phyloP scores from a whole-genome alignment of 805 yeast species.

The Starmerella bombi region DNA sequence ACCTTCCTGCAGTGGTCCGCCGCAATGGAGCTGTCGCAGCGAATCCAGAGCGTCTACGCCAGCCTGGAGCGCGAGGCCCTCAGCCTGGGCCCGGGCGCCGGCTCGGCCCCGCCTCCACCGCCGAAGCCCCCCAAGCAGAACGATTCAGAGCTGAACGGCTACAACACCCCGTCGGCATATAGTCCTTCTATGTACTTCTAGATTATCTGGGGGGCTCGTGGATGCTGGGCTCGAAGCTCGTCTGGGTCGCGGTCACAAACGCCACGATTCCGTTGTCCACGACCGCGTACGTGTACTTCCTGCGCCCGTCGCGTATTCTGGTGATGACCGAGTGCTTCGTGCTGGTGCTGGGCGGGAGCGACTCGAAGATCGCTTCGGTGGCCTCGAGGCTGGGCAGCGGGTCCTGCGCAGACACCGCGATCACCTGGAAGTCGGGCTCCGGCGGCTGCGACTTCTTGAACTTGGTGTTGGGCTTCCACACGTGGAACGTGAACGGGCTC shows the following conservation, averaged over 20 bases:
- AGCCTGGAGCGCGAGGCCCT: constrained; percentile 33
- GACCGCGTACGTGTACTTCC: constrained; percentile 49
- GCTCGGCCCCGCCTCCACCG: constrained; percentile 16
- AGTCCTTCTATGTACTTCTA: constrained; percentile 17
- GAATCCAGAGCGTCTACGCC: constrained; percentile 53
- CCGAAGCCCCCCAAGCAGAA: constrained; percentile 20
- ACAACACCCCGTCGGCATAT: constrained; percentile 20
- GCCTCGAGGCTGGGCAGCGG: constrained; percentile 27
- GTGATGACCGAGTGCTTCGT: constrained; percentile 27
- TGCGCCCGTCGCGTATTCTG: constrained; percentile 40
- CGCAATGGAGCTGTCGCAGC: constrained; percentile 43
- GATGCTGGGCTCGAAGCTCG: constrained; percentile 7
- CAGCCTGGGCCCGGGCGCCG: not conserved
- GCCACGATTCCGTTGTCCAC: constrained; percentile 66
- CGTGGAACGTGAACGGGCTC: constrained; percentile 40
- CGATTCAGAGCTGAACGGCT: constrained; percentile 14
- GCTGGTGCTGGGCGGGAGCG: constrained; percentile 17
- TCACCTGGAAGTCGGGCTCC: constrained; percentile 62
- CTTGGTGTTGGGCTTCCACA: constrained; percentile 66
- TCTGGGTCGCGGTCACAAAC: constrained; percentile 34
- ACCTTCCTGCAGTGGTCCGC: constrained; percentile 48
- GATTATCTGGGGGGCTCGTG: not conserved
- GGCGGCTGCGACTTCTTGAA: constrained; percentile 58
- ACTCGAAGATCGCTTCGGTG: constrained; percentile 26
- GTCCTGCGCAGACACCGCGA: constrained; percentile 37